Percentiles rank a stretch among this genome's conserved stretches.
Conservation (phyloP, 108 stramenopile species). For the Bacterosira constricta region DNA sequence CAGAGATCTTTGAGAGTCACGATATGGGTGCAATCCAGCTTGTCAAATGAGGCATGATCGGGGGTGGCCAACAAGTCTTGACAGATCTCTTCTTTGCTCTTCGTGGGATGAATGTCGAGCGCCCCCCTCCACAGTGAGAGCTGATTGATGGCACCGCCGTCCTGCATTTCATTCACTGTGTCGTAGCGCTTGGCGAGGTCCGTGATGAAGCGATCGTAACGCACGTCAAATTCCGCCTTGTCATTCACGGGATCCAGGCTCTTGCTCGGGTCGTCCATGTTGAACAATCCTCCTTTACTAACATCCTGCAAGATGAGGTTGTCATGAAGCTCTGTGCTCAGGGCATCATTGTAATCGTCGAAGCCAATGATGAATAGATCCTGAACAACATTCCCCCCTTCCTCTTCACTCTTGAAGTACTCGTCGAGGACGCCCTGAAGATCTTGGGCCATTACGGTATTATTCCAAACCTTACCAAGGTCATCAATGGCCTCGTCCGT, state of each 20-base stretch:
- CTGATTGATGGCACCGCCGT: conserved; percentile 41
- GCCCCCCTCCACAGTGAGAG: conserved; percentile 41
- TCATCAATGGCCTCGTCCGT: conserved; percentile 1
- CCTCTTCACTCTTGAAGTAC: conserved; percentile 33
- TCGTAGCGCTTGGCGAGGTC: conserved; percentile 27
- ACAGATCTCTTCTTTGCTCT: conserved; percentile 27
- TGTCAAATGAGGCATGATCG: conserved; percentile 7
- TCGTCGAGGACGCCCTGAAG: conserved; percentile 19
- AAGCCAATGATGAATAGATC: conserved; percentile 48
- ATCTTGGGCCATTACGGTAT: conserved; percentile 43
- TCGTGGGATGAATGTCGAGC: conserved; percentile 34
- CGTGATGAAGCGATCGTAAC: conserved; percentile 18
- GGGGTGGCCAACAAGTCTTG: conserved; percentile 18
- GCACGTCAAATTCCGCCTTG: conserved; percentile 28
- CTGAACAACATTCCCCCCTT: conserved; percentile 41
- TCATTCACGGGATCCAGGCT: conserved; percentile 13
- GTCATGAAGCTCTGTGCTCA: conserved; percentile 27
- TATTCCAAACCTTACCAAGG: conserved; percentile 37
- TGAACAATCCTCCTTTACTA: conserved; percentile 25
- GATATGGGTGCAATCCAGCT: conserved; percentile 14
- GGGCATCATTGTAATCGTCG: conserved; percentile 31
- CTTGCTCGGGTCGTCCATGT: conserved; percentile 18
- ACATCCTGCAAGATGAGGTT: conserved; percentile 26
- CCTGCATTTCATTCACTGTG: conserved; percentile 5
- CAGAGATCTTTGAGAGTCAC: conserved; percentile 28